phyloP scores from a whole-genome alignment of 106 monocot genomes.

The Narthecium ossifragum region DNA sequence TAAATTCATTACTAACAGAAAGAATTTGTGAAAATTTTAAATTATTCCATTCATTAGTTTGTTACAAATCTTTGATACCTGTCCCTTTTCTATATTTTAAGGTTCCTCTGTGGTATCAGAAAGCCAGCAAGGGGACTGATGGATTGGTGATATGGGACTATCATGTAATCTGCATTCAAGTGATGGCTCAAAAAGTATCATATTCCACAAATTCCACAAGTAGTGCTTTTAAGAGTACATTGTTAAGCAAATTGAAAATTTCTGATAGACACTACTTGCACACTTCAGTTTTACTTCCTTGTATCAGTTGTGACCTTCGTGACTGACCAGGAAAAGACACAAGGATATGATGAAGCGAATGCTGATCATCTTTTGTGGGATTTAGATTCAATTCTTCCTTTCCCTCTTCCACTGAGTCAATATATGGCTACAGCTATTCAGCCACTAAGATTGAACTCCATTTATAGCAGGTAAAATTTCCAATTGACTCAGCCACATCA shows the following conservation, averaged over 20 bases:
- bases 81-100: no score
- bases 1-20: no score
- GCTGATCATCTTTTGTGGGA: conserved; percentile 57
- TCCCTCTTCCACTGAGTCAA: conserved; percentile 40
- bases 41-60: no score
- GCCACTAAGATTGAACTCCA: conserved; percentile 21
- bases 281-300: background rate
- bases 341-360: conserved; percentile 21
- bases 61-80: no score
- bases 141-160: conserved; percentile 91
- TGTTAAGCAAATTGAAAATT: background rate
- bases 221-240: conserved; percentile 7
- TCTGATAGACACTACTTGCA: background rate
- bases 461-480: conserved; percentile 40
- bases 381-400: conserved; percentile 79
- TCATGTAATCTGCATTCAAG: conserved; percentile 95
- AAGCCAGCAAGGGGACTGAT: conserved; percentile 57
- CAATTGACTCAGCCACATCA: conserved; percentile 3
- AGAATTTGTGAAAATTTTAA: no score
- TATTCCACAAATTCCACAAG: no score
- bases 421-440: conserved; percentile 55
- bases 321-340: conserved; percentile 24
- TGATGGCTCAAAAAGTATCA: no score
- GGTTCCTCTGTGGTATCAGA: conserved; percentile 82
- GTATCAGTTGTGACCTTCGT: background rate